Base-by-base conservation (phyloP, 768 basidiomycete genomes). In the Cystofilobasidium bisporidii region DNA sequence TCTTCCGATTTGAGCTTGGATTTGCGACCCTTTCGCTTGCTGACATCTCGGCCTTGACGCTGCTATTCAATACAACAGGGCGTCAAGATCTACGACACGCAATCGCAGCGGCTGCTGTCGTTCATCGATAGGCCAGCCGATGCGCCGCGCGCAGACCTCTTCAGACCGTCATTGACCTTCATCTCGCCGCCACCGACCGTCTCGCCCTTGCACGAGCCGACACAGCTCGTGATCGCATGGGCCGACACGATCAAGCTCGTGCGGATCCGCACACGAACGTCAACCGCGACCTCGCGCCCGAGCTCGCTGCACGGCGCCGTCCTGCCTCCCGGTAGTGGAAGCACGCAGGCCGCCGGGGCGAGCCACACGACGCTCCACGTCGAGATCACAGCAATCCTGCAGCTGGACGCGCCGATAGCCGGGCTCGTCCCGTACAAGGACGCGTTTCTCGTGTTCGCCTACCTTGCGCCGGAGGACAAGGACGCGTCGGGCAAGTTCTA, bases 371-470 rank as follows among this genome's bases (percentile, higher is more conserved):
- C 84, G 86, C 12, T 81, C 86, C 65, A 76, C 45, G 89, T 90
- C 62, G 94, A 97, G 73, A 87, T 97, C 71, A 91, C 89, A 0
- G 88, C 88, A 2, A 86, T 89, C 47, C 91, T 97, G 77, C 87
- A 91, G 74, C 80, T 98, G 56, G 96, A 98, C 76, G 91, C 89
- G 75, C 93, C 96, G 90, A 84, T 98, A 47, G 84, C 92, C 1
- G 93, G 93, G 26, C 85, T 99, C 65, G 83, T 87, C 3, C 87
- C 89, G 8, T 89, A 91, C 76, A 69, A 75, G 73, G 69, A 64
- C 28, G 56, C 75, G 33, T 90, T 91, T 76, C 82, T 99, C 64
- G 79, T 96, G n/a, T 79, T 98, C 64, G 88, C 91, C 0, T 97
- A 92, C 75, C 84, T 84, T 26, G 83, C 89, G 0, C 85, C 91